Base-by-base conservation (phyloP, 1,284 basidiomycete species). In the Hymenochaete sp. region DNA sequence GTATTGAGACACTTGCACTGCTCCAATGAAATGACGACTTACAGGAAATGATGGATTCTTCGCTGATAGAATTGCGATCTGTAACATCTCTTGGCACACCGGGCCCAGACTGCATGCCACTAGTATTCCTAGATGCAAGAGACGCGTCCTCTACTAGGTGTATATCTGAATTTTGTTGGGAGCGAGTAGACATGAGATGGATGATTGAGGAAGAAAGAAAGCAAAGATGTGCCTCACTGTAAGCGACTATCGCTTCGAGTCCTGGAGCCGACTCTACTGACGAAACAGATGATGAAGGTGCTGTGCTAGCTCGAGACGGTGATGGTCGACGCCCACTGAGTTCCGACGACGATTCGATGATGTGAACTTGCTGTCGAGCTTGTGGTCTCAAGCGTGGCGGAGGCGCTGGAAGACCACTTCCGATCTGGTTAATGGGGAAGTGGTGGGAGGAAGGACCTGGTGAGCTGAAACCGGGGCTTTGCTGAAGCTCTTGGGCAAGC, bases 351-450 rank as follows among this genome's bases (percentile, higher is more conserved):
- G 31, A n/a, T n/a, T 41, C 39, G 44, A 39, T 24, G 8, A 10
- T 24, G 32, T 33, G 7, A 19, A 19, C 33, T 21, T 35, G 31
- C 33, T 32, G 16, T 41, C 27, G n/a, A 41, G 5, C 16, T 29
- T 41, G 27, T 41, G n/a, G 8, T 14, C 14, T 8, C 26, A 18
- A 21, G 25, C n/a, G n/a, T 9, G 39, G 56, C 10, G 68, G 68
- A 2, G 70, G 68, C n/a, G 67, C 66, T 14, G 67, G 67, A 6
- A 70, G 56, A 36, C 44, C 42, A 26, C 39, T 29, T 22, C 42
- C 40, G n/a, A 42, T 24, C 28, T n/a, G n/a, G n/a, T n/a, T n/a
- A n/a, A n/a, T n/a, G n/a, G n/a, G n/a, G n/a, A n/a, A n/a, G n/a
- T n/a, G n/a, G n/a, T n/a, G n/a, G n/a, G n/a, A n/a, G n/a, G n/a